Conservation (phyloP, 1,284 basidiomycete genomes). For the Phellopilus nigrolimitatus region DNA sequence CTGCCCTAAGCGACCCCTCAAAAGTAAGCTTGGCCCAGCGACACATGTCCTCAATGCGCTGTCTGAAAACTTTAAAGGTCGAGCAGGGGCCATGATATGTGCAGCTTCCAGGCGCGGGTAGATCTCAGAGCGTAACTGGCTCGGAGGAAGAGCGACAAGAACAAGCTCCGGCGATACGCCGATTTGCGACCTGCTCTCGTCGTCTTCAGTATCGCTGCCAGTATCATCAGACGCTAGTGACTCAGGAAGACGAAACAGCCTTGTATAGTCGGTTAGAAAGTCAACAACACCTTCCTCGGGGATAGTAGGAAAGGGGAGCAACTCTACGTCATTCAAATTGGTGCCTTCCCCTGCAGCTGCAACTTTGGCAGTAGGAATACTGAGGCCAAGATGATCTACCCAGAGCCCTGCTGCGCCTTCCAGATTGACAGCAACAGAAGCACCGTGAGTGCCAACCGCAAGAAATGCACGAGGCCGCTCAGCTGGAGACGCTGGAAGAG, state of each 20-base stretch:
- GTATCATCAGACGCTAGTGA: conserved; percentile 1
- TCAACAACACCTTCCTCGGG: conserved; percentile 14
- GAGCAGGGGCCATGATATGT: conserved; percentile 35
- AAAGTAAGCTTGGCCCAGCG: conserved; percentile 35
- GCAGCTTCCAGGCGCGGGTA: conserved; percentile 5
- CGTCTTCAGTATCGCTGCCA: conserved; percentile 3
- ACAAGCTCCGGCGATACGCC: conserved; percentile 15
- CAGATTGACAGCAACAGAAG: conserved; percentile 49
- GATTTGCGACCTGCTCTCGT: conserved; percentile 1
- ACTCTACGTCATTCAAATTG: conserved; percentile 8
- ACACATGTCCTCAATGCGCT: conserved; percentile 44
- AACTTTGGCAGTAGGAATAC: conserved; percentile 21
- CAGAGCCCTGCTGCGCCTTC: conserved; percentile 56
- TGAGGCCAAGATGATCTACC: conserved; percentile 46
- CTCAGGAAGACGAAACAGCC: conserved; percentile 8
- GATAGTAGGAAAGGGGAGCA: conserved; percentile 15
- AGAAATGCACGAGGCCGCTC: conserved; percentile 23
- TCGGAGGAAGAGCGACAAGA: not conserved
- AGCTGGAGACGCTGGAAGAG: not conserved
- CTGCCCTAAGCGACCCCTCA: too few species aligned
- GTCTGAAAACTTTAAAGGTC: conserved; percentile 45
- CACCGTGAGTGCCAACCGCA: conserved; percentile 37
- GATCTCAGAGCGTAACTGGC: conserved; percentile 7
- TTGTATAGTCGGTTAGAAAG: conserved; percentile 3
- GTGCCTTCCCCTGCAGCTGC: not conserved